Base-by-base conservation (phyloP, 2,329 filamentous ascomycete species). In the Aspergillus jensenii region DNA sequence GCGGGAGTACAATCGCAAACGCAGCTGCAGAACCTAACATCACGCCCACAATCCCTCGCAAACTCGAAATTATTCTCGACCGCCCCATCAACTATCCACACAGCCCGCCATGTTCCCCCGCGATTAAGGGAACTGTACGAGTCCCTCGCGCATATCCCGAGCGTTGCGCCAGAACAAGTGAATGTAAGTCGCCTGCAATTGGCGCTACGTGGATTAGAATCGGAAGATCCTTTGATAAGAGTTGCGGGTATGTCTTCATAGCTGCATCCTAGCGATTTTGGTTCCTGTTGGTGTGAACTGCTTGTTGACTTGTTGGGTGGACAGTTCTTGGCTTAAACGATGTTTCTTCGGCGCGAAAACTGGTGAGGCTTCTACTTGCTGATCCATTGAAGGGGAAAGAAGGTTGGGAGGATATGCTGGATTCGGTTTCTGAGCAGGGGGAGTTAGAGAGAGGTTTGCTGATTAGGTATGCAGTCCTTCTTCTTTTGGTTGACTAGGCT, bases 321-420 rank as follows among this genome's bases (percentile, higher is more conserved):
- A 49, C 61, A 80, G 81, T 84, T 3, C 75, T 85, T 19, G 79
- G 80, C 9, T 62, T 84, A 54, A 78, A 81, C 50, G 78, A 81
- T 60, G 76, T 79, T 58, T 68, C 71, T 19, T 78, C 79, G 47
- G 82, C 84, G 43, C 78, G 81, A 62, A 81, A 77, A 62, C 79
- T 97, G 8, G 81, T 92, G 46, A 84, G 87, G 43, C 78, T 93
- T 37, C 75, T 91, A 12, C 77, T 92, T 2, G 87, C 88, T 2
- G 90, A 93, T 71, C 88, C 90, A 4, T 74, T 93, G 62, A 80
- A 80, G 39, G 75, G 82, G 5, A 81, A 84, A 62, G 81, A 86
- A 62, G 73, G 79, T 25, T 93, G 90, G 90, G 90, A 93, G 73
- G 77, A 78, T 67, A 78, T 85, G 58, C 71, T 92, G 59, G 79